Percentiles rank a stretch among this genome's conserved stretches.
These are phyloP conservation scores for Xylaria sp. DNA, from an alignment of 2,329 filamentous ascomycete genomes.

Conservation along the genomic window DNA sequence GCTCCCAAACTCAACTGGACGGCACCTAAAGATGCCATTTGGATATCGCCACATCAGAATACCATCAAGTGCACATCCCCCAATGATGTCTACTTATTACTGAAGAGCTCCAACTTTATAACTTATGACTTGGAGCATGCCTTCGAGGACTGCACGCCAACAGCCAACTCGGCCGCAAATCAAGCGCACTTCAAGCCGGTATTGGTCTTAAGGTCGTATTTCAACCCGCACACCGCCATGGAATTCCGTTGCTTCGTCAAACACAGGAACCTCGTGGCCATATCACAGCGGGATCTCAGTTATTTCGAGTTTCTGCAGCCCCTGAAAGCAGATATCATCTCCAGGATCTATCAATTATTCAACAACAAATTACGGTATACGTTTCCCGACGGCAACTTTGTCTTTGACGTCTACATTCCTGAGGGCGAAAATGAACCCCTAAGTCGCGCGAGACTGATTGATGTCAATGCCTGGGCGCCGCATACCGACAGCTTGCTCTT, in stretches of 20 bases:
- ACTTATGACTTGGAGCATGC: conserved; percentile 95
- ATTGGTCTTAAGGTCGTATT: conserved; percentile 87
- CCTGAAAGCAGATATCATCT: conserved; percentile 73
- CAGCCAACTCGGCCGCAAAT: conserved; percentile 50
- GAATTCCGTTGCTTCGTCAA: conserved; percentile 98
- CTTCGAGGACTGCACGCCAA: conserved; percentile 77
- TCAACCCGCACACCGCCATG: conserved; percentile 87
- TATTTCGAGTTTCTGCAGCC: conserved; percentile 82
- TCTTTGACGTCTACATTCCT: conserved; percentile 93
- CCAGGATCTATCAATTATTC: conserved; percentile 82
- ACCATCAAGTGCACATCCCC: conserved; percentile 89
- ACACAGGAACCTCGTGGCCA: conserved; percentile 79
- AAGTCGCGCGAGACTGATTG: conserved; percentile 83
- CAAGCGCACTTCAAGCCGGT: conserved; percentile 72
- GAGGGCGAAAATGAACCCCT: conserved; percentile 69
- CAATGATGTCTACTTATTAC: conserved; percentile 91
- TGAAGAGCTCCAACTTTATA: conserved; percentile 95
- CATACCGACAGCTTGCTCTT: conserved; percentile 91
- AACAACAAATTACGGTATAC: conserved; percentile 75
- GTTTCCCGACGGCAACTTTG: conserved; percentile 86
- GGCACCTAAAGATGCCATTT: conserved; percentile 93
- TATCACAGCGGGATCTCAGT: conserved; percentile 90
- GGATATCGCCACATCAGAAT: conserved; percentile 86
- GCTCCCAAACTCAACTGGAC: conserved; percentile 98
- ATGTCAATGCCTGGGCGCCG: conserved; percentile 94